phyloP scores from a whole-genome alignment of 2,329 filamentous ascomycete genomes.

The Phyllosticta citrichinensis region DNA sequence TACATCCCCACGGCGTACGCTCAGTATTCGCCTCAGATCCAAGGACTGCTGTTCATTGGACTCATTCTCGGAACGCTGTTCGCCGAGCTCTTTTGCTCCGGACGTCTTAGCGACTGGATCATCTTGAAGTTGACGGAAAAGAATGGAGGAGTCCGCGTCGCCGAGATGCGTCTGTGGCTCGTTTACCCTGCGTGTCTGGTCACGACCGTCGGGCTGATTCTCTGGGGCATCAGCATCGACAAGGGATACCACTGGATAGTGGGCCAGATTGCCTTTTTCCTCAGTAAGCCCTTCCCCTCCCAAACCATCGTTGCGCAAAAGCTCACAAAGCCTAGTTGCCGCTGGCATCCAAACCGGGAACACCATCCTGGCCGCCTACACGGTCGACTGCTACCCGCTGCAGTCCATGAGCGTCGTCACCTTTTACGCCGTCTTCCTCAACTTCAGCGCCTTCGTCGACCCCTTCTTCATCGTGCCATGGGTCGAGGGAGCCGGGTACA shows the following conservation, averaged over 20 bases:
- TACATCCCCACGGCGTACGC: slow-evolving; percentile 44
- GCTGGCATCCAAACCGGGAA: slow-evolving; percentile 49
- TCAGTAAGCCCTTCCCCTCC: slow-evolving; percentile 33
- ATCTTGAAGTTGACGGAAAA: slow-evolving; percentile 36
- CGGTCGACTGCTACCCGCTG: slow-evolving; percentile 46
- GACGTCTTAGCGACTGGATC: slow-evolving; percentile 43
- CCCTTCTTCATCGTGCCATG: slow-evolving; percentile 22
- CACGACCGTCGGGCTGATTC: slow-evolving; percentile 39
- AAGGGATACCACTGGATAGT: slow-evolving; percentile 46
- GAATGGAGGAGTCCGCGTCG: slow-evolving; percentile 34
- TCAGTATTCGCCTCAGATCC: slow-evolving; percentile 39
- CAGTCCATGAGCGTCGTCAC: slow-evolving; percentile 35
- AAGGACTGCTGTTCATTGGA: slow-evolving; percentile 45
- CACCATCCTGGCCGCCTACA: slow-evolving; percentile 42
- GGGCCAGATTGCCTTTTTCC: slow-evolving; percentile 45
- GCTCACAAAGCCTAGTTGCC: slow-evolving; percentile 30
- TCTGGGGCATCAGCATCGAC: slow-evolving; percentile 49
- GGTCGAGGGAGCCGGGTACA: slow-evolving; percentile 17
- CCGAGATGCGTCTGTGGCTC: slow-evolving; percentile 49
- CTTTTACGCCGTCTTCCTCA: slow-evolving; percentile 16
- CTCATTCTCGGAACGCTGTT: slow-evolving; percentile 44
- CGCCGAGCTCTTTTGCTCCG: slow-evolving; percentile 43
- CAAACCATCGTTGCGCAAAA: not conserved
- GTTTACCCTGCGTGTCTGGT: slow-evolving; percentile 43
- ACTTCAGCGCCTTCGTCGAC: slow-evolving; percentile 30